These are phyloP conservation scores for Spencermartinsiella ligniputridi DNA, from an alignment of 1,139 yeast genomes.

Conservation along the genomic window DNA sequence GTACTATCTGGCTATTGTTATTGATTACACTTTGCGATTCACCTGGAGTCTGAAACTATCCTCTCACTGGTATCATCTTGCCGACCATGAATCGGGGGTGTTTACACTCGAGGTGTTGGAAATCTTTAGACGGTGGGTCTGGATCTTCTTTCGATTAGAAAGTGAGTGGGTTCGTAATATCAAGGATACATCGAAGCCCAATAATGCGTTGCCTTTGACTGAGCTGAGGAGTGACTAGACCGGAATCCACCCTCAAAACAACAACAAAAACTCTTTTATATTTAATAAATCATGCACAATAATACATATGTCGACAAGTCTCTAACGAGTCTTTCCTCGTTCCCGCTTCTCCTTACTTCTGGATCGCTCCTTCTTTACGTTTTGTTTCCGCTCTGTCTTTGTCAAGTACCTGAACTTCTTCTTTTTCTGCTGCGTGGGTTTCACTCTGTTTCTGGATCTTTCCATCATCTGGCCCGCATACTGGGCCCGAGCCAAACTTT, in stretches of 20 bases:
- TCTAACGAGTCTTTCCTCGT: no score
- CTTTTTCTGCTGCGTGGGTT: constrained; percentile 46
- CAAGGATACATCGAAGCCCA: constrained; percentile 3
- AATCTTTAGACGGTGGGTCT: constrained; percentile 75
- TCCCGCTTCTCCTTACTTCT: constrained; percentile 19
- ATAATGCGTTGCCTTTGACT: neutral
- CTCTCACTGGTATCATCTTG: constrained; percentile 29
- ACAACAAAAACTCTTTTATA: no score
- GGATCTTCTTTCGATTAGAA: constrained; percentile 84
- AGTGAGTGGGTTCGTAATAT: constrained; percentile 48
- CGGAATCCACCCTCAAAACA: no score
- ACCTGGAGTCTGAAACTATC: constrained; percentile 63
- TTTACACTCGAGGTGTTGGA: constrained; percentile 68
- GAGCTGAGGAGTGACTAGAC: neutral
- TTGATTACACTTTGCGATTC: constrained; percentile 64
- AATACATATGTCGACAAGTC: no score
- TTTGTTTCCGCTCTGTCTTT: constrained; percentile 68
- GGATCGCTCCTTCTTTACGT: constrained; percentile 53
- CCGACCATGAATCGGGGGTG: constrained; percentile 54
- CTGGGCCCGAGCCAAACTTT: constrained; percentile 33
- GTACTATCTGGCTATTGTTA: constrained; percentile 52
- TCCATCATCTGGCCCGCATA: constrained; percentile 28
- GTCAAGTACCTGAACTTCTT: constrained; percentile 85
- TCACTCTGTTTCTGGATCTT: constrained; percentile 9
- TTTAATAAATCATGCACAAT: no score